Conservation (phyloP, 164 flowering plant species). For the Vitis labrusca region DNA sequence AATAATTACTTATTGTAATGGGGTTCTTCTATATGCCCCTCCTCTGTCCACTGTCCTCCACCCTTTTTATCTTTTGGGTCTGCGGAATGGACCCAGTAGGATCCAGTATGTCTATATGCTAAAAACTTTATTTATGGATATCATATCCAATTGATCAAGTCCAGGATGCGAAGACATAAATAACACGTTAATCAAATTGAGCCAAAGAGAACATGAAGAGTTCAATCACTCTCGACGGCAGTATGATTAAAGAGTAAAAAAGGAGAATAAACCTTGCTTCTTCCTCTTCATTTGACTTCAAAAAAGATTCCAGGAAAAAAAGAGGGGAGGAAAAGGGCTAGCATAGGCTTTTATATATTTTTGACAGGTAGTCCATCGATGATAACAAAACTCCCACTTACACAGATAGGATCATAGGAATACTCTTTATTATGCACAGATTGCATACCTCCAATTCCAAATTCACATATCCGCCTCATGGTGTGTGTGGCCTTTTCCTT, state of each 20-base stretch:
- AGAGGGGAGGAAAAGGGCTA: background rate
- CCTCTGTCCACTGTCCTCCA: background rate
- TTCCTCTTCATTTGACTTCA: conserved; percentile 16
- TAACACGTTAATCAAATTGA: background rate
- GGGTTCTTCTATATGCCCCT: too few species aligned
- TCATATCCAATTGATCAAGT: too few species aligned
- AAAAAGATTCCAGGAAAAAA: conserved; percentile 2
- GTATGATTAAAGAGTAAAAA: background rate
- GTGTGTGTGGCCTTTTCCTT: conserved; percentile 1
- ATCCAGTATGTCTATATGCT: too few species aligned
- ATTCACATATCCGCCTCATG: background rate
- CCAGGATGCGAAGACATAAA: background rate
- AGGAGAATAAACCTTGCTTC: background rate
- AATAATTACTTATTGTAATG: background rate
- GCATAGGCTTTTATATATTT: background rate
- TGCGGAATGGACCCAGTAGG: too few species aligned
- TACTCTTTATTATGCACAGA: too few species aligned
- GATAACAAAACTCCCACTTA: background rate
- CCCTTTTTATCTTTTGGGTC: background rate
- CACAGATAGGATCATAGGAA: too few species aligned
- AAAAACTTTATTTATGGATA: too few species aligned
- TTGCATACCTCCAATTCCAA: conserved; percentile 7
- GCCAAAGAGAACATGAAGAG: background rate
- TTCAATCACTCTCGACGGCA: background rate
- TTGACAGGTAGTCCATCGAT: conserved; percentile 21